Evolutionary conservation across 1,284 basidiomycete genomes (phyloP).

Genomic region (Paramarasmius palmivorus): DNA sequence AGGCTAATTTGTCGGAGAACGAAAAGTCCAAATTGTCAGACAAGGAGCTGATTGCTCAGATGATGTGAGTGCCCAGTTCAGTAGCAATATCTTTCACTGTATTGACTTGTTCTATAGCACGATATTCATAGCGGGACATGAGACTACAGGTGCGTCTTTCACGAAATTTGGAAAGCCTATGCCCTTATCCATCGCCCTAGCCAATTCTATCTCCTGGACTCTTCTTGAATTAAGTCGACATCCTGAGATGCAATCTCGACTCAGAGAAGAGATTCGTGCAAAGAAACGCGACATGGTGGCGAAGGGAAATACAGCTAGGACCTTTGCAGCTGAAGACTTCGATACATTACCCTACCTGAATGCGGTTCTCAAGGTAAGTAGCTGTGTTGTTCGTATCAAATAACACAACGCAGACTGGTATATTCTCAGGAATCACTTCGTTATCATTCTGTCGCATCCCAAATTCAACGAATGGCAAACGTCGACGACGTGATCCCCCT

Average conservation of each 20-base stretch:
- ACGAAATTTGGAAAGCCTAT: too few relatives aligned
- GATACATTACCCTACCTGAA: conserved; percentile 25
- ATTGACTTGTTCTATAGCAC: neutral
- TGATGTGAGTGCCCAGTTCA: neutral
- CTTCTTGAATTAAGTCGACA: neutral
- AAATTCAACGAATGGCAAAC: conserved; percentile 27
- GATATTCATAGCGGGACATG: conserved; percentile 3
- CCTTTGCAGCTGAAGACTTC: conserved; percentile 22
- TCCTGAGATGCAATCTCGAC: neutral
- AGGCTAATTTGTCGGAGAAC: conserved; percentile 1
- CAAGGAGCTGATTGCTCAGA: neutral
- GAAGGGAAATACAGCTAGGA: neutral
- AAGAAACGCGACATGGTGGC: neutral
- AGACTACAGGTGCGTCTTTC: conserved; percentile 3
- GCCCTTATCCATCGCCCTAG: too few relatives aligned
- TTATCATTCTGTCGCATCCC: conserved; percentile 32
- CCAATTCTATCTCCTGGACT: neutral
- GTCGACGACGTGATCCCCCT: conserved; percentile 42
- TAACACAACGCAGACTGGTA: neutral
- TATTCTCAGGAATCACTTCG: conserved; percentile 43
- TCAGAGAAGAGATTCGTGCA: neutral
- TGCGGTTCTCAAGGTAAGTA: conserved; percentile 22
- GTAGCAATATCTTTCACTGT: neutral
- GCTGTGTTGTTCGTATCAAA: neutral
- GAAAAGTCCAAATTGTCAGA: neutral